Evolutionary conservation across 2,329 filamentous ascomycete genomes (phyloP).

Genomic region (Sporothrix pallida): DNA sequence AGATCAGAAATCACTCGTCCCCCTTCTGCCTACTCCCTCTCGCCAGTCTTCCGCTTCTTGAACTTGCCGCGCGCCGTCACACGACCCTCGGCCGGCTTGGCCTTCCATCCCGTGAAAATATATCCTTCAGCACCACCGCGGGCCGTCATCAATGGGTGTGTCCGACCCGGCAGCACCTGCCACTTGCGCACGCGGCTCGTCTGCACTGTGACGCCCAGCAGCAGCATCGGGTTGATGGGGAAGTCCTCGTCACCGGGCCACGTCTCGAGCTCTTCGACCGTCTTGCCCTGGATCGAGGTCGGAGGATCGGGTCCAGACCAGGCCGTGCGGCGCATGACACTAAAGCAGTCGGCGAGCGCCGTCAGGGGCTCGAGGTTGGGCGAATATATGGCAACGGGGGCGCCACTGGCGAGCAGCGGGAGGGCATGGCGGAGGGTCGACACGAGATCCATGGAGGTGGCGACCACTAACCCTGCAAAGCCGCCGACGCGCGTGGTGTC

Average conservation of each 20-base stretch:
- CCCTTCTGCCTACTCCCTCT: neutral
- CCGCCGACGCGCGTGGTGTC: constrained; percentile 74
- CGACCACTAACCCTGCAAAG: constrained; percentile 83
- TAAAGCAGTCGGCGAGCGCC: constrained; percentile 81
- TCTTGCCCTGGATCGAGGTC: constrained; percentile 52
- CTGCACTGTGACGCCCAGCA: constrained; percentile 81
- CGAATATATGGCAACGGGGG: constrained; percentile 84
- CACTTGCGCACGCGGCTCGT: constrained; percentile 78
- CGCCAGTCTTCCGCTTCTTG: constrained; percentile 63
- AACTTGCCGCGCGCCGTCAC: constrained; percentile 83
- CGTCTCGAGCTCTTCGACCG: constrained; percentile 56
- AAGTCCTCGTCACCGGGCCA: constrained; percentile 75
- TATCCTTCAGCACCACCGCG: constrained; percentile 89
- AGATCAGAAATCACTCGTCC: neutral
- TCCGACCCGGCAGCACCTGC: constrained; percentile 90
- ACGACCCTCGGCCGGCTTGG: constrained; percentile 77
- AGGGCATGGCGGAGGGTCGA: constrained; percentile 76
- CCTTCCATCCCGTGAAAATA: constrained; percentile 81
- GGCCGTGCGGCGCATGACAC: constrained; percentile 76
- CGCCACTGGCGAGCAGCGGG: constrained; percentile 81
- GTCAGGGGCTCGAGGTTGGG: constrained; percentile 80
- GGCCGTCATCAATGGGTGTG: constrained; percentile 92
- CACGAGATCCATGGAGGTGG: constrained; percentile 79
- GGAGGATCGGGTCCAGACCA: constrained; percentile 63
- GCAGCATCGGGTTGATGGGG: constrained; percentile 81